Evolutionary conservation across 2,329 filamentous ascomycete genomes (phyloP).

Genomic region (Macrophomina phaseolina): DNA sequence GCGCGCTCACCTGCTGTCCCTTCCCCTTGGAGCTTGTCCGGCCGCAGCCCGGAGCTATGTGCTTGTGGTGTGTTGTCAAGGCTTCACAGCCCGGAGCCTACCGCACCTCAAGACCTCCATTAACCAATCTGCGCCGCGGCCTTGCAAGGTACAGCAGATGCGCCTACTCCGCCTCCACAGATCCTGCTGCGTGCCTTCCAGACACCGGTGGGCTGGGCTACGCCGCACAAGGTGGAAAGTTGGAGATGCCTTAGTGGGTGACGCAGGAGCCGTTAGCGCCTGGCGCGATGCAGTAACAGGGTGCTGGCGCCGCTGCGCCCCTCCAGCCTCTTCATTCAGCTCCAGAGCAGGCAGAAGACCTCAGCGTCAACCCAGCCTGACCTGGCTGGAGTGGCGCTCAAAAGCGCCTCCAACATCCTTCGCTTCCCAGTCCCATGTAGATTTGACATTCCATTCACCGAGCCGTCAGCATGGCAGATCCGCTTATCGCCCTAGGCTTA

Average conservation of each 20-base stretch:
- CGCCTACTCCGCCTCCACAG: neutral
- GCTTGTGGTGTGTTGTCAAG: neutral
- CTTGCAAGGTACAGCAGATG: neutral
- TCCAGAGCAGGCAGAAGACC: neutral
- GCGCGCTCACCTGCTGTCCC: neutral
- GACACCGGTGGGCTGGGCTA: neutral
- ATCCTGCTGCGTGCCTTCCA: neutral
- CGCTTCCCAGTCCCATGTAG: neutral
- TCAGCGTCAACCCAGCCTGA: conserved; percentile 6
- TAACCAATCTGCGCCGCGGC: neutral
- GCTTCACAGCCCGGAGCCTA: neutral
- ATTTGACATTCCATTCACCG: neutral
- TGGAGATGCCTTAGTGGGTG: neutral
- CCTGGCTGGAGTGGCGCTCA: conserved; percentile 4
- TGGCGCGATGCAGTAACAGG: conserved; percentile 4
- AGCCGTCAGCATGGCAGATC: conserved; percentile 21
- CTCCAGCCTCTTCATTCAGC: conserved; percentile 23
- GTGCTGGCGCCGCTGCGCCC: conserved; percentile 6
- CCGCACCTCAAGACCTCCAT: neutral
- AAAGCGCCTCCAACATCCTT: conserved; percentile 9
- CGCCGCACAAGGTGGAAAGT: neutral
- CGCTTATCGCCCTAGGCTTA: conserved; percentile 16
- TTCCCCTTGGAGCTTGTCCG: neutral
- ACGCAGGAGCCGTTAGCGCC: conserved; percentile 11
- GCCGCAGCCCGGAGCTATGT: neutral